Evolutionary conservation across 768 basidiomycete genomes (phyloP).

Genomic region (Termitomyces bulborhizus): DNA sequence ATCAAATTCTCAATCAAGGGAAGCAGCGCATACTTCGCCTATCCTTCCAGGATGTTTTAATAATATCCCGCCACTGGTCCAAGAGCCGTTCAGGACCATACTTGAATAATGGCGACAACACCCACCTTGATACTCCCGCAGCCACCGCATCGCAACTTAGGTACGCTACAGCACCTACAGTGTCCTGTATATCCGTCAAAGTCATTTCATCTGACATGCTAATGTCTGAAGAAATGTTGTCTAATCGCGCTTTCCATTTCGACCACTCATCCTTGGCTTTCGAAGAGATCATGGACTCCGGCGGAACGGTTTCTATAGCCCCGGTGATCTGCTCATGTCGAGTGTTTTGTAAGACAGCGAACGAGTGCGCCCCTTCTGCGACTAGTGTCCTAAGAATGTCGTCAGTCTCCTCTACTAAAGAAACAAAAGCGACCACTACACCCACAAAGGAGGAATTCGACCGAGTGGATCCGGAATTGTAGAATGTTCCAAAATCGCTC

Average conservation of each 20-base stretch:
- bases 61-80: conserved; percentile 68
- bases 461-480: conserved; percentile 44
- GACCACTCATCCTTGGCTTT: conserved; percentile 49
- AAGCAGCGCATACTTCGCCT: conserved; percentile 51
- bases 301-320: conserved; percentile 27
- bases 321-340: neutral
- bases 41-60: conserved; percentile 69
- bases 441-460: conserved; percentile 67
- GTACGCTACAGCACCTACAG: conserved; percentile 73
- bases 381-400: conserved; percentile 46
- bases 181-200: conserved; percentile 55
- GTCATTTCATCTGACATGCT: conserved; percentile 1
- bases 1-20: neutral
- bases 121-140: conserved; percentile 73
- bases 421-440: neutral
- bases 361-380: conserved; percentile 50
- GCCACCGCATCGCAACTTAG: conserved; percentile 39
- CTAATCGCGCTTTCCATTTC: conserved; percentile 50
- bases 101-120: neutral
- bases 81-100: neutral
- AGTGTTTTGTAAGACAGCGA: conserved; percentile 31
- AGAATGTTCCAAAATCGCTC: conserved; percentile 48
- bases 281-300: conserved; percentile 43
- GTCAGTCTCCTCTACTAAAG: neutral
- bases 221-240: conserved; percentile 7